Evolutionary conservation across 805 yeast species (phyloP).

Genomic region (Candida awuae): DNA sequence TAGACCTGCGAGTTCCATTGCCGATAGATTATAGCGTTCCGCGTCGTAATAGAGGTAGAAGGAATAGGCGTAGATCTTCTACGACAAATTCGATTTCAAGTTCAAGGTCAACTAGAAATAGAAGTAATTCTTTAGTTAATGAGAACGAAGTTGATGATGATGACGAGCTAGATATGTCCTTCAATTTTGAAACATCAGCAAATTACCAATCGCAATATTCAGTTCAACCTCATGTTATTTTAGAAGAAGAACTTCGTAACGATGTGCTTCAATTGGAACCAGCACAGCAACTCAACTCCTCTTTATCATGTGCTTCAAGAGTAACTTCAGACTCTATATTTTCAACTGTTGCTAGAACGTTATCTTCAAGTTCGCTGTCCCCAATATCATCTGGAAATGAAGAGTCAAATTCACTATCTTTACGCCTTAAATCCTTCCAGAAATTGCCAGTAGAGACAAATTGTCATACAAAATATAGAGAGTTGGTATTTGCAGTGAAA

Average conservation of each 20-base stretch:
- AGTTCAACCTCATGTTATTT: slow-evolving; percentile 8
- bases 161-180: slow-evolving; percentile 11
- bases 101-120: slow-evolving; percentile 3
- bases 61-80: slow-evolving; percentile 3
- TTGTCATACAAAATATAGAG: slow-evolving; percentile 16
- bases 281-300: slow-evolving; percentile 8
- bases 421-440: background rate
- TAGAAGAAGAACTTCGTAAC: slow-evolving; percentile 9
- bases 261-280: slow-evolving; percentile 10
- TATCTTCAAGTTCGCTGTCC: slow-evolving; percentile 6
- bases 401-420: background rate
- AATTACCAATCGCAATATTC: slow-evolving; percentile 6
- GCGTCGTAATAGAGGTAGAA: slow-evolving; percentile 16
- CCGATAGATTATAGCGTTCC: slow-evolving; percentile 28
- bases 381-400: slow-evolving; percentile 8
- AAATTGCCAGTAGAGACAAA: slow-evolving; percentile 1
- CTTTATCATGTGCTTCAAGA: slow-evolving; percentile 6
- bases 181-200: background rate
- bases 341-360: slow-evolving; percentile 9
- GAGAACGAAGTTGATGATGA: slow-evolving; percentile 10
- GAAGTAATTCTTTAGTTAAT: slow-evolving; percentile 9
- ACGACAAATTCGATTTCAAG: slow-evolving; percentile 6
- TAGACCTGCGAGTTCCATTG: slow-evolving; percentile 19
- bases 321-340: slow-evolving; percentile 8
- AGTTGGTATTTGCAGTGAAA: slow-evolving; percentile 22